Evolutionary conservation across 768 basidiomycete genomes (phyloP).

Genomic region (Macrolepiota dolichaula): DNA sequence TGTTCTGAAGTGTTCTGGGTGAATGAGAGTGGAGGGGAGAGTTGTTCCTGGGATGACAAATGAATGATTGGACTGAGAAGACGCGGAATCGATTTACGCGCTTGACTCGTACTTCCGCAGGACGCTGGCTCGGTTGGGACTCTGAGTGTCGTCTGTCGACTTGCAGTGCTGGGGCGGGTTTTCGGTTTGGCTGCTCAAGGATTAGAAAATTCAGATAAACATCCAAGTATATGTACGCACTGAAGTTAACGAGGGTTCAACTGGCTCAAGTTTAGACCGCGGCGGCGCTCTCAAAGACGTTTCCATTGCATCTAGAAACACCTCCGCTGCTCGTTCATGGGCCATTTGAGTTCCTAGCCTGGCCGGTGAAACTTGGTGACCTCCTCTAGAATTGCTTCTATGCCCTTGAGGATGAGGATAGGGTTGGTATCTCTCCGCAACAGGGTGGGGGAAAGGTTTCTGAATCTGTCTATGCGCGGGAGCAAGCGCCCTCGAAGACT

Average conservation of each 20-base stretch:
- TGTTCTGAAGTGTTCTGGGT: background rate
- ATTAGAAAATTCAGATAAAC: background rate
- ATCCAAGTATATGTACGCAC: background rate
- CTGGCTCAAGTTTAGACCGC: background rate
- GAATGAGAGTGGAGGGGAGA: background rate
- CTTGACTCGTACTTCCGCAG: background rate
- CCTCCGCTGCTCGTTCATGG: conserved; percentile 8
- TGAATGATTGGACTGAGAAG: background rate
- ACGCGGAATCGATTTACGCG: background rate
- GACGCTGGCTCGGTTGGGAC: background rate
- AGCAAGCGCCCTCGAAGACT: background rate
- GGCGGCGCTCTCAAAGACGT: background rate
- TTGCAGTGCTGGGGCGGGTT: background rate
- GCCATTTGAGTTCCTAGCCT: background rate
- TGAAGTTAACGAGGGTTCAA: background rate
- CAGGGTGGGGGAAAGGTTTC: background rate
- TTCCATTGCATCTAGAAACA: background rate
- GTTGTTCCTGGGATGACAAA: background rate
- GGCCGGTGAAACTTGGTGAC: background rate
- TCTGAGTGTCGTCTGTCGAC: background rate
- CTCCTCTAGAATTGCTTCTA: background rate
- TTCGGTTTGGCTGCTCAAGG: background rate
- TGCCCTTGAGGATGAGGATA: background rate
- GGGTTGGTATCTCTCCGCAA: conserved; percentile 5
- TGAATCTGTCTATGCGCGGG: background rate